These are phyloP conservation scores for Thyridium curvatum DNA, from an alignment of 2,329 filamentous ascomycete species.

Conservation along the genomic window DNA sequence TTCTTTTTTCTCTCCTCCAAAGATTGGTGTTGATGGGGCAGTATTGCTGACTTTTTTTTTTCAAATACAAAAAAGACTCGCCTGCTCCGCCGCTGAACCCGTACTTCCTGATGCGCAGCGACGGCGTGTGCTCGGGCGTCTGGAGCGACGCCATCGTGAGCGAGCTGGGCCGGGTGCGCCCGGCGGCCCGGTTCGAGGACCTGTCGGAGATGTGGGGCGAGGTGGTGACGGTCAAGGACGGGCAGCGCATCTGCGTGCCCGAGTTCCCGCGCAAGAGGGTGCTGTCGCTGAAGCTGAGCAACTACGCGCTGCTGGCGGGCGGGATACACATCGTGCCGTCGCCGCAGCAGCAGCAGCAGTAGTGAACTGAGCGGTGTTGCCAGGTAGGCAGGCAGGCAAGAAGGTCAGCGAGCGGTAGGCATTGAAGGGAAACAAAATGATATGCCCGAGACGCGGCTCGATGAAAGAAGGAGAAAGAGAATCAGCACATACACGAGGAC, in stretches of 20 bases:
- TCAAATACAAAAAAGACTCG: slow-evolving; percentile 44
- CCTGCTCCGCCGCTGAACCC: slow-evolving; percentile 66
- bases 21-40: no score
- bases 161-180: slow-evolving; percentile 52
- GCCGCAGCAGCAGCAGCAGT: no score
- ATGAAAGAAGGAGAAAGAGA: no score
- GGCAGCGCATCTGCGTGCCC: slow-evolving; percentile 48
- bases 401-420: no score
- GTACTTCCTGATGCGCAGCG: slow-evolving; percentile 55
- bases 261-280: slow-evolving; percentile 47
- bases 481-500: no score
- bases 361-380: no score
- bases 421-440: no score
- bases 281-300: slow-evolving; percentile 49
- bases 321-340: slow-evolving; percentile 21
- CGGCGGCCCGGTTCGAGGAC: slow-evolving; percentile 52
- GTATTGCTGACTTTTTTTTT: slow-evolving; percentile 4
- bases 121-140: slow-evolving; percentile 58
- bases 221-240: slow-evolving; percentile 52
- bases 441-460: no score
- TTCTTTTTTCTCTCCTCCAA: background rate
- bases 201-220: slow-evolving; percentile 59
- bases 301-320: slow-evolving; percentile 45
- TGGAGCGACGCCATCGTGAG: slow-evolving; percentile 65
- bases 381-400: no score